phyloP scores from a whole-genome alignment of 2,329 filamentous ascomycete genomes.

The Aspergillus amoenus region DNA sequence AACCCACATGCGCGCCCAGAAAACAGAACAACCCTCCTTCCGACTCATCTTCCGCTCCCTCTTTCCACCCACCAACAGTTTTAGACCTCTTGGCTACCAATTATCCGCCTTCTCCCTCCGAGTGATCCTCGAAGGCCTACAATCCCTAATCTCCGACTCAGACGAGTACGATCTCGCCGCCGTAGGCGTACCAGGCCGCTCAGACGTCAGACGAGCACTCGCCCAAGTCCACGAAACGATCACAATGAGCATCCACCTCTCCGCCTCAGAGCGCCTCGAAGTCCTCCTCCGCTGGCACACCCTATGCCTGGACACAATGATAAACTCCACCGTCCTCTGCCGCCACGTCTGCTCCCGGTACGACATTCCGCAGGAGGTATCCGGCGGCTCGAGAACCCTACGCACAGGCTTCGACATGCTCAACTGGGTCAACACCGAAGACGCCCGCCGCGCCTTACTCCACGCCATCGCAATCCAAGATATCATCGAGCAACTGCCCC shows the following conservation, averaged over 20 bases:
- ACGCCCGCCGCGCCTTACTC: slow-evolving; percentile 42
- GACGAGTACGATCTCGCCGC: slow-evolving; percentile 37
- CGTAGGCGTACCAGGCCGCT: slow-evolving; percentile 41
- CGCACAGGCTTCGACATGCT: slow-evolving; percentile 36
- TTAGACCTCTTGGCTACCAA: slow-evolving; percentile 29
- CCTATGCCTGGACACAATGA: slow-evolving; percentile 44
- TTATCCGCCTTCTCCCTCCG: slow-evolving; percentile 44
- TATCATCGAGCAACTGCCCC: slow-evolving; percentile 46
- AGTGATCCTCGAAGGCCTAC: slow-evolving; percentile 46
- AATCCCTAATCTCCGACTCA: slow-evolving; percentile 44
- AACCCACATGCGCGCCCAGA: slow-evolving; percentile 32
- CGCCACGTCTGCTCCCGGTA: slow-evolving; percentile 41
- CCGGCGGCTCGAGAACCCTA: slow-evolving; percentile 28
- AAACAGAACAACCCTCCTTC: slow-evolving; percentile 37
- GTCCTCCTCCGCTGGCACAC: slow-evolving; percentile 47
- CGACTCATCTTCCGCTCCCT: slow-evolving; percentile 41
- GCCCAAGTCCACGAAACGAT: slow-evolving; percentile 42
- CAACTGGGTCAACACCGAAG: slow-evolving; percentile 39
- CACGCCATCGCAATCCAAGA: slow-evolving; percentile 49
- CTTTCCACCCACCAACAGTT: slow-evolving; percentile 35
- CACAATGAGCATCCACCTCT: slow-evolving; percentile 36
- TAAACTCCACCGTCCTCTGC: slow-evolving; percentile 42
- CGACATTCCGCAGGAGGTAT: slow-evolving; percentile 42
- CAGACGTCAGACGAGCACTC: slow-evolving; percentile 42
- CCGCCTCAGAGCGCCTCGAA: slow-evolving; percentile 39